Evolutionary conservation across 2,329 filamentous ascomycete species (phyloP), one percentile per base, ranked within the genome.

Genomic region (Penicillium sp.): DNA sequence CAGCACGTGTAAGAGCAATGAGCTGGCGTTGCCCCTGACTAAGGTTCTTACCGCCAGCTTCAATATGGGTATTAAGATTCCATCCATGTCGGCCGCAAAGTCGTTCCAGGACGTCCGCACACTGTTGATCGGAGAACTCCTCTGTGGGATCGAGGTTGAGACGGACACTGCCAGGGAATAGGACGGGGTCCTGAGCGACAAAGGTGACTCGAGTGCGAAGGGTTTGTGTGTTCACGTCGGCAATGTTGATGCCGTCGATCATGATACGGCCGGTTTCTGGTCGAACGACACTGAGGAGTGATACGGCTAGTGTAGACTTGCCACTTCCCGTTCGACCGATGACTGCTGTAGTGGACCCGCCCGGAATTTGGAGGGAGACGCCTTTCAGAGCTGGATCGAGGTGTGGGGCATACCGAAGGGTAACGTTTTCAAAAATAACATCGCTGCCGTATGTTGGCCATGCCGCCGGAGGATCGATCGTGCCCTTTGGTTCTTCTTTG

Each of bases 321-420:
- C 92, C 92, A 4, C 89, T 92, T 0, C 90, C 78, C 0, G 92
- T 96, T 10, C 92, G 86, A 2, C 92, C 92, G 11, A 93, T 89
- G 22, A 96, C 83, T 0, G 91, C 92, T 0, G 91, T 91, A 54
- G 89, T 89, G 57, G 90, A 89, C 0, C 92, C 91, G 0, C 89
- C 89, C 1, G 90, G 90, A 55, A 97, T 92, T 1, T 82, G 70
- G 62, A 97, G 87, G 0, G 85, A 87, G 30, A 96, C 81, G 48
- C 88, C 81, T 7, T 82, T 79, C 0, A 97, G 78, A 0, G 92
- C 90, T 0, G 90, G 88, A 0, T 93, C 90, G 0, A 96, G 84
- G 60, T 90, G 85, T 0, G 89, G 86, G 6, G 91, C 92, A 68
- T 97, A 97, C 51, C 87, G 86, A 59, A 97, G 86, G 0, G 90